These are phyloP conservation scores for Coniochaeta sp. DNA, from an alignment of 2,329 filamentous ascomycete species.

Conservation along the genomic window DNA sequence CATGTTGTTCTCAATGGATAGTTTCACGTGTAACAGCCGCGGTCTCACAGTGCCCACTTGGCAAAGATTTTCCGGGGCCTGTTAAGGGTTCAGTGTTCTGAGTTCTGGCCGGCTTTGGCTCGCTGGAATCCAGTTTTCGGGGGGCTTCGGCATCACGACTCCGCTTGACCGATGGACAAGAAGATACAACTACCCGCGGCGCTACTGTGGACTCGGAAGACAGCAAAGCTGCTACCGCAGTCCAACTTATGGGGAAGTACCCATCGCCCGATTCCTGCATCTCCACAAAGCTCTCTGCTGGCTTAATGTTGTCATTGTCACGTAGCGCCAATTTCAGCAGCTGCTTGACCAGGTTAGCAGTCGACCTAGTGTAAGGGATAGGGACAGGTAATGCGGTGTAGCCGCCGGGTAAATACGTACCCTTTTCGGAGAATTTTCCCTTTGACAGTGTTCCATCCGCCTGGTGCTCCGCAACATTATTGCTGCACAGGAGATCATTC, in stretches of 20 bases:
- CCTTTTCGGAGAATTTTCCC: not conserved
- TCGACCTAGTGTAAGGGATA: not conserved
- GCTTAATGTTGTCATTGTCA: not conserved
- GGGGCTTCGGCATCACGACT: not conserved
- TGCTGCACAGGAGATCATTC: not conserved
- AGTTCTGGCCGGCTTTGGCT: not conserved
- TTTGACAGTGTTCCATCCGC: not conserved
- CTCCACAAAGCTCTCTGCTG: not conserved
- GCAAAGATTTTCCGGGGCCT: not conserved
- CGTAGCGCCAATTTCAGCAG: not conserved
- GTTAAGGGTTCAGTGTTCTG: not conserved
- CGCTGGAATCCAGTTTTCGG: not conserved
- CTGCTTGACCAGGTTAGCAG: not conserved
- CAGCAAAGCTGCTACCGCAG: not conserved
- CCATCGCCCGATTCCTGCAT: not conserved
- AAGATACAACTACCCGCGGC: not conserved
- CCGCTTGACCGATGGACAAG: not conserved
- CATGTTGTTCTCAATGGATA: not conserved
- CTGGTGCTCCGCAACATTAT: not conserved
- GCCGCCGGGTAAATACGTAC: not conserved
- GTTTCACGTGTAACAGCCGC: not conserved
- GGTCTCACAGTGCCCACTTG: not conserved
- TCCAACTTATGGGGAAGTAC: not conserved
- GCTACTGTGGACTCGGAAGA: not conserved
- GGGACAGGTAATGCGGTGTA: not conserved